These are phyloP conservation scores for Arabidopsis lyrata DNA, from an alignment of 441 rosid genomes.

Conservation along the genomic window DNA sequence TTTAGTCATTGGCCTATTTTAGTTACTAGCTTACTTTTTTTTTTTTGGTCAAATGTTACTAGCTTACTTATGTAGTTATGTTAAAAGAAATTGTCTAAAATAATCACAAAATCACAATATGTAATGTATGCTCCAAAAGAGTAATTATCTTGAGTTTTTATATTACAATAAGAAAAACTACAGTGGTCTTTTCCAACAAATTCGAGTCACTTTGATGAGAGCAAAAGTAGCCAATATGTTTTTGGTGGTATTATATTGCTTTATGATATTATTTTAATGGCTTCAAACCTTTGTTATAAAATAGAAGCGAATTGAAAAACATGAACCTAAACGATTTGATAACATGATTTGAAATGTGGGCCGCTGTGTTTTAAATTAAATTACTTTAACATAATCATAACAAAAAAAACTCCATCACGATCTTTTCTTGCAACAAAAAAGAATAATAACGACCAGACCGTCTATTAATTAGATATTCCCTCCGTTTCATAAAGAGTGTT, in stretches of 20 bases:
- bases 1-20: neutral
- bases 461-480: neutral
- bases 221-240: conserved; percentile 21
- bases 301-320: conserved; percentile 31
- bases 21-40: neutral
- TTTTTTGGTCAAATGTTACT: neutral
- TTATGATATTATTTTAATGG: conserved; percentile 27
- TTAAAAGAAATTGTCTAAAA: neutral
- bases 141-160: neutral
- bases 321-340: conserved; percentile 44
- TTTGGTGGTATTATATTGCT: conserved; percentile 36
- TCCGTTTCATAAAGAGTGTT: too few species aligned
- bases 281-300: neutral
- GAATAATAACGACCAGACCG: neutral
- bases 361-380: conserved; percentile 6
- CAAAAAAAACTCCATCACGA: conserved; percentile 5
- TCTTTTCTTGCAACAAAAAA: conserved; percentile 5
- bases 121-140: conserved; percentile 4
- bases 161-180: neutral
- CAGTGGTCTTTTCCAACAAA: conserved; percentile 26
- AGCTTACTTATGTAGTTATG: neutral
- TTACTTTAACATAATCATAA: conserved; percentile 19
- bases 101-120: conserved; percentile 16
- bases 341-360: conserved; percentile 45
- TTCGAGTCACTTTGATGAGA: conserved; percentile 32